phyloP scores from a whole-genome alignment of 345 rosid species.

The Psidium friedrichsthalianum region DNA sequence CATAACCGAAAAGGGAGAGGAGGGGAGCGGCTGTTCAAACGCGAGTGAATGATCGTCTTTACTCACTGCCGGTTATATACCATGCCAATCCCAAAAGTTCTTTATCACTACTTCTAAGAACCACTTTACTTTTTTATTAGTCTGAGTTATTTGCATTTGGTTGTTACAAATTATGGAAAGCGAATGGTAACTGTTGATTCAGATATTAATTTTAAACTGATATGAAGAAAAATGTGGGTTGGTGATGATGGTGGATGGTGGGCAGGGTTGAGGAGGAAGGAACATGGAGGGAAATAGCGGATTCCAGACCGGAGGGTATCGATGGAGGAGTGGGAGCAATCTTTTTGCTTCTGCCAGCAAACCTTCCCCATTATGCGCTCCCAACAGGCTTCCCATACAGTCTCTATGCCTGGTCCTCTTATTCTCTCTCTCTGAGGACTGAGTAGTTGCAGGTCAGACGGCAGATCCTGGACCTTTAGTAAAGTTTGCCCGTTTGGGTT shows the following conservation, averaged over 20 bases:
- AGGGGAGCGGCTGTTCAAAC: not conserved
- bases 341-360: constrained; percentile 64
- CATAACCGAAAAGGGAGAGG: not conserved
- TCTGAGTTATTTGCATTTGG: not conserved
- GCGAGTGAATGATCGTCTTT: not conserved
- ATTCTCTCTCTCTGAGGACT: not conserved
- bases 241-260: not conserved
- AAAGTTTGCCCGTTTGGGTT: not conserved
- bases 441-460: not conserved
- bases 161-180: not conserved
- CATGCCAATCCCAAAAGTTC: not conserved
- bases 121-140: not conserved
- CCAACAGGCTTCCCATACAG: constrained; percentile 1
- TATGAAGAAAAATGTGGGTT: not conserved
- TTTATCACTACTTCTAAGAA: not conserved
- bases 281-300: constrained; percentile 60
- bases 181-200: not conserved
- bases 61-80: not conserved
- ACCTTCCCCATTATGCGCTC: constrained; percentile 3
- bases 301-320: constrained; percentile 48
- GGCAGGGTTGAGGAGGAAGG: constrained; percentile 46
- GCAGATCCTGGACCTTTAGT: not conserved
- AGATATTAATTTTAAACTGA: not conserved
- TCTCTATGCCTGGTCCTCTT: not conserved
- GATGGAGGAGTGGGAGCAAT: constrained; percentile 21